phyloP scores from a whole-genome alignment of 2,329 filamentous ascomycete species.

The Claviceps spartinae region DNA sequence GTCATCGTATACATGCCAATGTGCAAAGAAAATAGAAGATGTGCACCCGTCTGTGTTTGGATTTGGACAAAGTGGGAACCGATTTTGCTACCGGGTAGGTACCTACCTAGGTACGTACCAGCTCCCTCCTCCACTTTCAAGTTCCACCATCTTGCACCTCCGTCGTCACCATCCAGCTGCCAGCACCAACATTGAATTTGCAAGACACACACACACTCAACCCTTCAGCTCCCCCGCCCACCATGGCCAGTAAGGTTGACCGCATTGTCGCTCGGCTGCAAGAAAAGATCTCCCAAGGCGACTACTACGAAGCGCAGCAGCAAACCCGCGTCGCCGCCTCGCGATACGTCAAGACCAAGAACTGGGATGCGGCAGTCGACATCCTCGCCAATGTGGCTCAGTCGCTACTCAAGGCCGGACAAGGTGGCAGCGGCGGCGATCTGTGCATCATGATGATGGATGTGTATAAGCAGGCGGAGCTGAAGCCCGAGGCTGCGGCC shows the following conservation, averaged over 20 bases:
- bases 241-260: conserved; percentile 28
- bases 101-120: neutral
- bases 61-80: neutral
- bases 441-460: conserved; percentile 78
- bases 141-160: neutral
- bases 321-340: conserved; percentile 91
- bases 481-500: conserved; percentile 59
- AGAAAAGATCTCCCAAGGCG: conserved; percentile 76
- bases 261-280: conserved; percentile 54
- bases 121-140: neutral
- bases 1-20: neutral
- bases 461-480: conserved; percentile 76
- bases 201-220: neutral
- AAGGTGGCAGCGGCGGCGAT: conserved; percentile 86
- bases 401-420: conserved; percentile 78
- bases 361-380: conserved; percentile 76
- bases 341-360: conserved; percentile 78
- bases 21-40: neutral
- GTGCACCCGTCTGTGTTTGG: neutral
- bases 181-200: neutral
- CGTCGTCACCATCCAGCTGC: neutral
- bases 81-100: neutral
- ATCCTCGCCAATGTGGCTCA: conserved; percentile 75
- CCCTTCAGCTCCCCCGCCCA: neutral
- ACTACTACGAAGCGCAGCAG: conserved; percentile 97